Conservation (phyloP, 345 rosid species). For the Populus alba region DNA sequence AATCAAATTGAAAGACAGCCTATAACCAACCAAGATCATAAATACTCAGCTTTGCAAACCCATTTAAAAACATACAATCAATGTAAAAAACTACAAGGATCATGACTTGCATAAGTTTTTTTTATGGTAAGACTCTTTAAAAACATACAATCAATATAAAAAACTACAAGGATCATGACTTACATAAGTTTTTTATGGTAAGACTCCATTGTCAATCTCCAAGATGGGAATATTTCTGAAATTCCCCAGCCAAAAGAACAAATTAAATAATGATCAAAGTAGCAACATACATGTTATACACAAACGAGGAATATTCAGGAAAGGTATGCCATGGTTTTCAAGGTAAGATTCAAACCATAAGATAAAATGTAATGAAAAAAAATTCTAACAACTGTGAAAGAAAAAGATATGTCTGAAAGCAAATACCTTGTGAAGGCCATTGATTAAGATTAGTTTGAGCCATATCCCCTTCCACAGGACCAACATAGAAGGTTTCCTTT, state of each 20-base stretch:
- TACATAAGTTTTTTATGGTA: conserved; percentile 47
- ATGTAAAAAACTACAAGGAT: neutral
- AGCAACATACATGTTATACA: neutral
- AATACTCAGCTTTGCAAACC: neutral
- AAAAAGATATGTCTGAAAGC: neutral
- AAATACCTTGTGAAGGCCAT: conserved; percentile 74
- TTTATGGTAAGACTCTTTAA: conserved; percentile 37
- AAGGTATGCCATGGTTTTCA: neutral
- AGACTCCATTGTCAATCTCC: conserved; percentile 62
- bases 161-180: conserved; percentile 26
- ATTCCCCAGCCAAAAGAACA: conserved; percentile 24
- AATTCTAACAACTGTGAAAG: neutral
- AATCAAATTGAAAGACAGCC: neutral
- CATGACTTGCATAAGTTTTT: conserved; percentile 46
- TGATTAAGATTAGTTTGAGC: conserved; percentile 42
- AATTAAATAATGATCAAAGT: neutral
- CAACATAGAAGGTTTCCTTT: conserved; percentile 69
- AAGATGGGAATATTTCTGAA: conserved; percentile 61
- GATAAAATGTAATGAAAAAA: neutral
- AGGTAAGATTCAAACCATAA: neutral
- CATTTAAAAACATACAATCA: neutral
- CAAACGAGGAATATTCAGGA: neutral
- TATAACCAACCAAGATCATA: neutral
- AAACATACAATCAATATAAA: too few relatives aligned
- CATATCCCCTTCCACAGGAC: conserved; percentile 43